Conservation (phyloP, 108 stramenopile species). For the Fistulifera pelliculosa region DNA sequence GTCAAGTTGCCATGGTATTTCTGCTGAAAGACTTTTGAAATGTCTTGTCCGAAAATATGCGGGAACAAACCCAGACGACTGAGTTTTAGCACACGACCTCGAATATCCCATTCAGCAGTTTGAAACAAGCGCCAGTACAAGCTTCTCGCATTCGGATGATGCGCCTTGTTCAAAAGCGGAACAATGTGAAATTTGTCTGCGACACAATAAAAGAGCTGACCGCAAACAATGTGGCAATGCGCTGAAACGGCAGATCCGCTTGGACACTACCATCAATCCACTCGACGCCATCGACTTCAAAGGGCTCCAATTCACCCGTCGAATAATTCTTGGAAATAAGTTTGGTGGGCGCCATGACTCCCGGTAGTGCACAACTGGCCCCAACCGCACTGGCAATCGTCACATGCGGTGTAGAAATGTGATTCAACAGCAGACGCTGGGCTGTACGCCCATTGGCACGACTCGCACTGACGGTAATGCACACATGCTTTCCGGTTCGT, state of each 20-base stretch:
- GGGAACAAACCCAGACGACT: slow-evolving; percentile 83
- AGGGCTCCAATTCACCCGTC: slow-evolving; percentile 67
- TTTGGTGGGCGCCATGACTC: slow-evolving; percentile 85
- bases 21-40: slow-evolving; percentile 87
- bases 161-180: slow-evolving; percentile 81
- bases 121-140: slow-evolving; percentile 78
- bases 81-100: slow-evolving; percentile 67
- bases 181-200: slow-evolving; percentile 92
- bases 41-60: slow-evolving; percentile 83
- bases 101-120: slow-evolving; percentile 79
- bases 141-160: slow-evolving; percentile 59
- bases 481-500: slow-evolving; percentile 83
- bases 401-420: slow-evolving; percentile 89
- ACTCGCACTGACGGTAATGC: slow-evolving; percentile 86
- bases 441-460: slow-evolving; percentile 61
- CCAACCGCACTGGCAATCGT: slow-evolving; percentile 82
- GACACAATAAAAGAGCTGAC: slow-evolving; percentile 84
- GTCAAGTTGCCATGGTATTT: slow-evolving; percentile 89
- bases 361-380: slow-evolving; percentile 86
- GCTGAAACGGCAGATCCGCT: slow-evolving; percentile 88
- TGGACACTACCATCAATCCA: slow-evolving; percentile 93
- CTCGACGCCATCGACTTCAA: slow-evolving; percentile 92
- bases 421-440: slow-evolving; percentile 86
- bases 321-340: slow-evolving; percentile 68
- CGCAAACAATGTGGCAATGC: slow-evolving; percentile 87